Evolutionary conservation across 768 basidiomycete species (phyloP).

Genomic region (Goffeauzyma gilvescens): DNA sequence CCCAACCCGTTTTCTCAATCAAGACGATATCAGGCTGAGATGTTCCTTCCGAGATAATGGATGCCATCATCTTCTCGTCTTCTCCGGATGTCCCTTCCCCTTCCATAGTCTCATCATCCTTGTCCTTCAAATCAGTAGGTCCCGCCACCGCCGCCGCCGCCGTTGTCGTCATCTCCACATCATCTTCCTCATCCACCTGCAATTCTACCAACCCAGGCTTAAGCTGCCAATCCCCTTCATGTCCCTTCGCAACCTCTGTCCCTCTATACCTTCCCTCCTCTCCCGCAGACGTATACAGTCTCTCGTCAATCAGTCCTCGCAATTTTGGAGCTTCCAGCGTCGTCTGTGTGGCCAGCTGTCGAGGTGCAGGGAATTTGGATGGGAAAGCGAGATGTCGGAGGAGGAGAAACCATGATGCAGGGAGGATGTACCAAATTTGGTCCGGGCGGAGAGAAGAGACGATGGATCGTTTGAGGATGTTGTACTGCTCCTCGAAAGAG

Average conservation of each 20-base stretch:
- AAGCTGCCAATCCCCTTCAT: conserved; percentile 5
- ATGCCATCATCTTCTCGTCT: not conserved
- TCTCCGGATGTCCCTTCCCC: too few relatives aligned
- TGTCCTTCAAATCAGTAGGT: not conserved
- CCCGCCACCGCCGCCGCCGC: not conserved
- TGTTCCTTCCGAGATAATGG: not conserved
- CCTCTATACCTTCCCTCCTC: not conserved
- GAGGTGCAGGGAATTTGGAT: conserved; percentile 1
- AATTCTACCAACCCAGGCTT: conserved; percentile 3
- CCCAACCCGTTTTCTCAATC: conserved; percentile 4
- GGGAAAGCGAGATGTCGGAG: conserved; percentile 9
- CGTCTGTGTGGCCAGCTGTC: not conserved
- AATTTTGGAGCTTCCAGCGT: not conserved
- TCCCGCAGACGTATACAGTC: not conserved
- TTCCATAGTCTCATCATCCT: too few relatives aligned
- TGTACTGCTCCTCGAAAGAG: too few relatives aligned
- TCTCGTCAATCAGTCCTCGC: not conserved
- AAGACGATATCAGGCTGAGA: conserved; percentile 8
- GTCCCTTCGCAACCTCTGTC: conserved; percentile 1
- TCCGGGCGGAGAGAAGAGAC: not conserved
- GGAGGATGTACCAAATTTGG: conserved; percentile 9
- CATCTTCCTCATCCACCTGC: not conserved
- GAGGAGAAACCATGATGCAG: conserved; percentile 6
- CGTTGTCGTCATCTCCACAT: too few relatives aligned
- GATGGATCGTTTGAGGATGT: too few relatives aligned